Evolutionary conservation across 257 asterid species (phyloP).

Genomic region (Salvia miltiorrhiza): DNA sequence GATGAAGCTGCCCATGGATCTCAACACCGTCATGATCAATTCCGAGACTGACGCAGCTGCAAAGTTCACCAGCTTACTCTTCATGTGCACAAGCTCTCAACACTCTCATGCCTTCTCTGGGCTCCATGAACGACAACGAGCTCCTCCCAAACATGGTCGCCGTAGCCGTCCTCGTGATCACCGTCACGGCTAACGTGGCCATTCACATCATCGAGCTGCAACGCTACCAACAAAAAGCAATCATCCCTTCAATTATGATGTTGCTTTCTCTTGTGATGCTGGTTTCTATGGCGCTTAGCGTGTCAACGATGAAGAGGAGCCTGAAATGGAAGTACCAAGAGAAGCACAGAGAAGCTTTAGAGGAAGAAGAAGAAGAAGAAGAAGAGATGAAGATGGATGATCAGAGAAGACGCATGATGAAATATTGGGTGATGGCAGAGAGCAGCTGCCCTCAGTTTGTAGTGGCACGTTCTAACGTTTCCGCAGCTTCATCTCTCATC

Average conservation of each 20-base stretch:
- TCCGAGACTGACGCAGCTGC: background rate
- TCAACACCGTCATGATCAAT: slow-evolving; percentile 8
- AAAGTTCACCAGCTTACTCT: background rate
- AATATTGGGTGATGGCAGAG: slow-evolving; percentile 17
- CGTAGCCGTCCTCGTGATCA: background rate
- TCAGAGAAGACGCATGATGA: slow-evolving; percentile 8
- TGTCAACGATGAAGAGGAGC: background rate
- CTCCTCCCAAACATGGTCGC: background rate
- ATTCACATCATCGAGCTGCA: background rate
- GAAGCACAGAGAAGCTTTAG: background rate
- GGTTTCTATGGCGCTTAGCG: background rate
- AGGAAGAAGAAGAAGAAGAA: background rate
- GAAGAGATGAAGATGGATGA: background rate
- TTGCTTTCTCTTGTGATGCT: background rate
- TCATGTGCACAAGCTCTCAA: background rate
- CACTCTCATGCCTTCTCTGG: background rate
- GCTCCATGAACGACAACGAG: background rate
- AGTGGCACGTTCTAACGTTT: slow-evolving; percentile 24
- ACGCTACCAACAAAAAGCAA: background rate
- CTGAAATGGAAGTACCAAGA: background rate
- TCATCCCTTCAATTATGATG: background rate
- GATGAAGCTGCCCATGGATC: slow-evolving; percentile 30
- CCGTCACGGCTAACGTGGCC: background rate
- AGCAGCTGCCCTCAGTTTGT: slow-evolving; percentile 33
- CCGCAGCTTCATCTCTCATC: background rate